Base-by-base conservation (phyloP, 2,329 filamentous ascomycete genomes). In the Canariomyces notabilis region DNA sequence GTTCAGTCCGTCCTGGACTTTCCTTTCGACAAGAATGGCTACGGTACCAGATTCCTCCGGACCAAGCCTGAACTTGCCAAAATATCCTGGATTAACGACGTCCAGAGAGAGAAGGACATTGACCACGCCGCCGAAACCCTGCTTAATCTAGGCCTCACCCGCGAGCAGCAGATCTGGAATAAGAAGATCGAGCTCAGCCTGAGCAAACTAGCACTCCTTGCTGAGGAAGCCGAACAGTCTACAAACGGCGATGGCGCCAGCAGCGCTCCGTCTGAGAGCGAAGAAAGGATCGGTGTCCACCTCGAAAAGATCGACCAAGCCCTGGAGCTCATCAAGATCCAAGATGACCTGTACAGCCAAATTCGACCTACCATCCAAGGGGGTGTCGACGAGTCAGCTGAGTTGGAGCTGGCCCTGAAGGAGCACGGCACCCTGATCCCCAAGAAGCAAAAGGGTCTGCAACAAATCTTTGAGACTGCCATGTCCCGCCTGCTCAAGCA, bases 81-180 rank as follows among this genome's bases (percentile, higher is more conserved):
- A 58, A 75, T 98, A 36, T 83, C 84, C 39, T 98, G 93, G 93
- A 95, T 98, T 68, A 94, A 98, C 62, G 90, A 97, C 61, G 77
- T 97, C 6, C 75, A 82, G 50, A 76, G 79, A 19, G 87, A 93
- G 61, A 75, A 82, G 48, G 82, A 95, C 57, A 89, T 89, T 52
- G 72, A 79, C 11, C 77, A 80, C 46, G 90, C 91, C 9, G 83
- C 85, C 5, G 70, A 80, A 34, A 85, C 83, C 0, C 74, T 98
- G 37, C 71, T 86, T 35, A 71, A 79, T 6, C 74, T 90, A 16
- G 89, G 87, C 0, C 70, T 83, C 16, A 74, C 76, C 40, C 79
- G 81, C 44, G 90, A 96, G 64, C 77, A 80, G 42, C 85, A 90
- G 57, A 69, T 93, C 4, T 97, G 91, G 91, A 89, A 82, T 67